Evolutionary conservation across 345 rosid genomes (phyloP), one percentile per base, ranked within the genome.

Genomic region (Salix purpurea): DNA sequence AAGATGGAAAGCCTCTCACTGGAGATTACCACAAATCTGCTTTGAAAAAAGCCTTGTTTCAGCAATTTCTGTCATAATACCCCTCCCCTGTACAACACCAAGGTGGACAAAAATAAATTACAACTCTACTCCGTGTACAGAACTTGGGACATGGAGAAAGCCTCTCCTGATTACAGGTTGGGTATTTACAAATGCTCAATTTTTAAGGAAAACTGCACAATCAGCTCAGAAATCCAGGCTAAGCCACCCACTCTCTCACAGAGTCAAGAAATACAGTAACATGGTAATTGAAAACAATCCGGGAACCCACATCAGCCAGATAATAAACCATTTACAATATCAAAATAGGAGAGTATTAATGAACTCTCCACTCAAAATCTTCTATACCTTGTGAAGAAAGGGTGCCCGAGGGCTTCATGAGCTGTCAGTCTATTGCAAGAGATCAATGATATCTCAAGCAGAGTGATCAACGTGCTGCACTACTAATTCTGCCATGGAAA

Each of bases 381-480:
- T 66, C 85, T 81, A 83, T 75, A 83, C 71, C 83, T 81, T 16
- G 80, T 84, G 78, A 89, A 88, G 87, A 88, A 89, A 68, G 92
- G 90, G 69, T 91, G 95, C 83, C 87, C 72, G 24, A 88, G 88
- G 72, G 94, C 92, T 67, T 89, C 85, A 13, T 74, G 85, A 39
- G 92, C 91, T 0, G 87, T 85, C 65, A 91, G 78, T 77, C 92
- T 77, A 44, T 24, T 88, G 94, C 83, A 89, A 74, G 15, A 86
- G 90, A 67, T 86, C 91, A n/a, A 88, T 89, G 67, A 89, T 86
- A 72, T 88, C 87, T 13, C 90, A 88, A 12, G 91, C 92, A 1
- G 90, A 91, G 85, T 91, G 92, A 87, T 91, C 92, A 37, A 86
- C 94, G 69, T 86, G 89, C 81, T 80, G 90, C 94, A 88, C 89